Conservation (phyloP, 2,329 filamentous ascomycete genomes). For the Colletotrichum sp. region DNA sequence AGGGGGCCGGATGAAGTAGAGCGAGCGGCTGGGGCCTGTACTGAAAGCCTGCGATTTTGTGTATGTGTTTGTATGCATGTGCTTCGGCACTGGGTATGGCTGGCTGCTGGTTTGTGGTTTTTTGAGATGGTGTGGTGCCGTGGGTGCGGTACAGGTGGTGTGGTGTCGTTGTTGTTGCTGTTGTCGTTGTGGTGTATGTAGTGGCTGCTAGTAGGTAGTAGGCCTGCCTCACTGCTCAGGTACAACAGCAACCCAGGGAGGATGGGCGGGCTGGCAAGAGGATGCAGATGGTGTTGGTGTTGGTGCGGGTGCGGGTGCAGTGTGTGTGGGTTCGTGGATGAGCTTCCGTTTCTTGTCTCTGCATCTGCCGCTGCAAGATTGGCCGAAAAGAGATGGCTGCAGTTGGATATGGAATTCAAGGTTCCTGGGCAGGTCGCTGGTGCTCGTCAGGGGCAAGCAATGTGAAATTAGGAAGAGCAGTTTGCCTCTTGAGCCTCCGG, state of each 20-base stretch:
- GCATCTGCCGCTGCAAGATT: constrained; percentile 17
- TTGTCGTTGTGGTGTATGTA: not conserved
- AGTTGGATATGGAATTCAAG: not conserved
- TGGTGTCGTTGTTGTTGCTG: not conserved
- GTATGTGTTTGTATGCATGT: not conserved
- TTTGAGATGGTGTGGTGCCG: not conserved
- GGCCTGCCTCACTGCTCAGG: not conserved
- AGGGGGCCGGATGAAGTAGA: not conserved
- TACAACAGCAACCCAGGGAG: not conserved
- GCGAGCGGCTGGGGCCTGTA: not conserved
- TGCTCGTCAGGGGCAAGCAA: not conserved
- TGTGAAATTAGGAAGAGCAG: not conserved
- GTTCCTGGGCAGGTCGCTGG: not conserved
- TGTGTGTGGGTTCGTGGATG: not conserved
- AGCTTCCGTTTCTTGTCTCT: not conserved
- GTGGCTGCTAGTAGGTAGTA: not conserved
- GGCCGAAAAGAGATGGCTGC: not conserved
- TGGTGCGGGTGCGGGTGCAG: not conserved
- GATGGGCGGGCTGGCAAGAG: not conserved
- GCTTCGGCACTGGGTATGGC: not conserved
- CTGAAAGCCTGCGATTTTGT: not conserved
- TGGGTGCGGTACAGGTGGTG: not conserved
- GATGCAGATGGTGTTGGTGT: not conserved
- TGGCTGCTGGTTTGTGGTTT: not conserved
- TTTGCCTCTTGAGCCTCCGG: not conserved